Conservation (phyloP, 768 basidiomycete species). For the Lactarius sp. region DNA sequence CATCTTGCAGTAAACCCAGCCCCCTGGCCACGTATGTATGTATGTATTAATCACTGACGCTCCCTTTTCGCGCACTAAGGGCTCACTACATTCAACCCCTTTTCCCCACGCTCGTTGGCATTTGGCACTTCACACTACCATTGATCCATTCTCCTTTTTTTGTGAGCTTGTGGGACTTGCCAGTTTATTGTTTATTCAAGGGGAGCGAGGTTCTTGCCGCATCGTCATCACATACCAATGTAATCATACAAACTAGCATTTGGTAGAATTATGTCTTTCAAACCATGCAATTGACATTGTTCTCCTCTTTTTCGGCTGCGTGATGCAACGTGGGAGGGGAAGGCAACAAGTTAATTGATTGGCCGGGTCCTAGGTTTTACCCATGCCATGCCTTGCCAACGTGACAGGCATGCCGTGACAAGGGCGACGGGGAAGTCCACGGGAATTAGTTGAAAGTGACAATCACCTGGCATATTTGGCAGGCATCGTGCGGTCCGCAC, state of each 20-base stretch:
- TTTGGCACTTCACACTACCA: not conserved
- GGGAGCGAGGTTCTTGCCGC: constrained; percentile 11
- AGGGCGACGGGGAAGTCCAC: not conserved
- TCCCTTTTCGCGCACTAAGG: constrained; percentile 9
- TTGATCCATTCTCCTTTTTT: not conserved
- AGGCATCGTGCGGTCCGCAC: not conserved
- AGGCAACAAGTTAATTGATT: not conserved
- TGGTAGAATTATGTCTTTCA: constrained; percentile 20
- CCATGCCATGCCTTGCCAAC: constrained; percentile 1
- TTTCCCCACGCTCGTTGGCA: not conserved
- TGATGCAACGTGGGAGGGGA: too few species aligned
- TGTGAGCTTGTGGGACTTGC: constrained; percentile 11
- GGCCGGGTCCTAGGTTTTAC: not conserved
- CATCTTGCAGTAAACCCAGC: not conserved
- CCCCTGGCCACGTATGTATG: constrained; percentile 13
- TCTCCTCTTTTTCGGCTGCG: not conserved
- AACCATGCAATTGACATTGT: constrained; percentile 13
- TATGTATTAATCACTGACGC: constrained; percentile 23
- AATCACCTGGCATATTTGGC: not conserved
- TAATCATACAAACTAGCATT: constrained; percentile 14
- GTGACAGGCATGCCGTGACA: constrained; percentile 14
- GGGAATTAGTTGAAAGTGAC: constrained; percentile 1
- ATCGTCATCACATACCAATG: constrained; percentile 20
- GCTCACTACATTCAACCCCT: constrained; percentile 3
- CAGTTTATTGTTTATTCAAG: constrained; percentile 18